phyloP scores from a whole-genome alignment of 1,284 basidiomycete species.

The Ceratobasidium sp. region DNA sequence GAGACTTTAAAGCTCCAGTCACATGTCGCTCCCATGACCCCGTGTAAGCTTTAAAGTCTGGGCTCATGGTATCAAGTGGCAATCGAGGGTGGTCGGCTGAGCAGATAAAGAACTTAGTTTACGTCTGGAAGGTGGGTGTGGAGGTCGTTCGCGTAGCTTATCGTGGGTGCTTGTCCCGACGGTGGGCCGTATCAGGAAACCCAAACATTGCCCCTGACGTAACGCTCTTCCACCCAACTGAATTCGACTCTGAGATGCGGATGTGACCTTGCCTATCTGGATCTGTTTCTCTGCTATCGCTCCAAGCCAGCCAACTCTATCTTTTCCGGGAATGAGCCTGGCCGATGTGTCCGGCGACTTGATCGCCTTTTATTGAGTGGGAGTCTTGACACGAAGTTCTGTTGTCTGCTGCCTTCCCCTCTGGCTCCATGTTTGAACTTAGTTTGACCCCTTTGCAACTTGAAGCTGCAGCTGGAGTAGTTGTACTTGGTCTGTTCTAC shows the following conservation, averaged over 20 bases:
- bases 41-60: no score
- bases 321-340: background rate
- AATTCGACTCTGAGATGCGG: background rate
- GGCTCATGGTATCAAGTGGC: background rate
- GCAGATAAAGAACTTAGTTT: background rate
- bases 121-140: background rate
- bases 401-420: background rate
- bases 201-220: no score
- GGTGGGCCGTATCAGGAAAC: no score
- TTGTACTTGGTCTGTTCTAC: background rate
- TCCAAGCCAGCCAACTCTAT: background rate
- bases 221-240: background rate
- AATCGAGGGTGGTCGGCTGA: conserved; percentile 1
- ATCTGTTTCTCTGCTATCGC: background rate
- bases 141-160: background rate
- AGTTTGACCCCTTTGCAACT: background rate
- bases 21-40: no score
- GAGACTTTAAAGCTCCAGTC: no score
- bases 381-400: background rate
- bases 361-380: background rate
- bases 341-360: background rate
- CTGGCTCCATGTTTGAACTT: background rate
- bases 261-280: background rate
- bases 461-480: conserved; percentile 1
- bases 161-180: no score